Conservation (phyloP, 2,329 filamentous ascomycete genomes). For the Scedosporium minutisporum region DNA sequence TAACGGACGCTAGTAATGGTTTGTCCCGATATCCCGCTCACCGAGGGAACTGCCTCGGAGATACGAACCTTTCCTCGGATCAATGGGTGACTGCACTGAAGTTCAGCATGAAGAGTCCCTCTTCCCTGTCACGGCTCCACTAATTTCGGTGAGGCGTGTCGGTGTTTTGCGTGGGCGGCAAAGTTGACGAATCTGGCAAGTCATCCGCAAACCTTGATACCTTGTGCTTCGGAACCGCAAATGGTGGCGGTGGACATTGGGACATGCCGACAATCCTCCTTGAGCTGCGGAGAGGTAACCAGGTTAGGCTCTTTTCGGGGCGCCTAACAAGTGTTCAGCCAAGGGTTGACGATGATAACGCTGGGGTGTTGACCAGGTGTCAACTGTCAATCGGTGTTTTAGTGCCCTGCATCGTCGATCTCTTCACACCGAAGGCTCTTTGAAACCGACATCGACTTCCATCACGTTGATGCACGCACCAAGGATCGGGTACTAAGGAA, state of each 20-base stretch:
- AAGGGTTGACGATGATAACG: background rate
- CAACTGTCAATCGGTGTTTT: background rate
- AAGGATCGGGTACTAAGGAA: too few species aligned
- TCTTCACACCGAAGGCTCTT: background rate
- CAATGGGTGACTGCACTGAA: background rate
- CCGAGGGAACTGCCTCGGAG: background rate
- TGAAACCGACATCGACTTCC: too few species aligned
- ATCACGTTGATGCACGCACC: too few species aligned
- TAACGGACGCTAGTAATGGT: background rate
- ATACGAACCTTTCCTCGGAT: background rate
- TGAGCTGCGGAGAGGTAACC: background rate
- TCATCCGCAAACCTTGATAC: background rate
- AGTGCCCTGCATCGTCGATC: background rate
- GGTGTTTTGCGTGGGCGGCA: background rate
- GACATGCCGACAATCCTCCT: background rate
- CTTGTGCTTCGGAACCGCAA: background rate
- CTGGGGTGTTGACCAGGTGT: background rate
- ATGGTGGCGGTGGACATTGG: background rate
- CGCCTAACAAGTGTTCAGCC: background rate
- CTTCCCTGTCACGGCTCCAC: background rate
- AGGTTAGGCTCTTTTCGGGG: background rate
- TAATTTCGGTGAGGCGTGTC: background rate
- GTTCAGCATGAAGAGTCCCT: background rate
- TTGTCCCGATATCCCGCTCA: background rate
- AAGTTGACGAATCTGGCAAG: background rate